phyloP scores from a whole-genome alignment of 192 early-diverging fungal species.

The Spizellomyces sp. region DNA sequence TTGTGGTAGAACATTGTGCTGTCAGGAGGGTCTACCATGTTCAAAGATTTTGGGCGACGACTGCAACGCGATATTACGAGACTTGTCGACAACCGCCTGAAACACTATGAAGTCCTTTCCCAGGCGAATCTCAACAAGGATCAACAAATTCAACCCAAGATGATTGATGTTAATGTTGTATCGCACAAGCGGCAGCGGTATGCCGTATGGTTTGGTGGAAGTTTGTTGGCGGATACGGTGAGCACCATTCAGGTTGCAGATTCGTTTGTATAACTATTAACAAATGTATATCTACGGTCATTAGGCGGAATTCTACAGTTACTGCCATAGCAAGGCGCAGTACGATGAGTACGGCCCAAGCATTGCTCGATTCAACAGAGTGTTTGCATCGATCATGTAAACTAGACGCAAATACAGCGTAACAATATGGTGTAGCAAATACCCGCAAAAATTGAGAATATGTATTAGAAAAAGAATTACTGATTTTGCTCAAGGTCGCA shows the following conservation, averaged over 20 bases:
- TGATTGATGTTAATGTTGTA: conserved; percentile 95
- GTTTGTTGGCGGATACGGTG: conserved; percentile 90
- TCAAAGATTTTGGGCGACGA: conserved; percentile 94
- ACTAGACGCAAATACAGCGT: neutral
- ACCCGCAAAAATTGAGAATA: no score
- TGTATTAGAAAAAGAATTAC: no score
- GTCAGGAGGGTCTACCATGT: conserved; percentile 99
- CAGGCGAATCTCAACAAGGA: conserved; percentile 35
- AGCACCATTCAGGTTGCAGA: conserved; percentile 7
- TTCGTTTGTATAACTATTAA: neutral
- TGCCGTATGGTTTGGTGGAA: conserved; percentile 99
- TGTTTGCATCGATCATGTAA: conserved; percentile 68
- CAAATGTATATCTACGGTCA: neutral
- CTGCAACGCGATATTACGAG: conserved; percentile 94
- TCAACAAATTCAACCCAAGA: conserved; percentile 64
- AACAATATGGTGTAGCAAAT: no score
- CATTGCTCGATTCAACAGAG: conserved; percentile 91
- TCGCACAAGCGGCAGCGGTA: conserved; percentile 98
- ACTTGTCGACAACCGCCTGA: conserved; percentile 68
- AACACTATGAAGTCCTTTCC: conserved; percentile 32
- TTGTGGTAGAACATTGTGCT: conserved; percentile 89
- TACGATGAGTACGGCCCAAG: conserved; percentile 98
- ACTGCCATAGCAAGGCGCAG: conserved; percentile 96
- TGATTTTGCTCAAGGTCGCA: no score
- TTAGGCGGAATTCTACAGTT: conserved; percentile 85